phyloP scores from a whole-genome alignment of 257 asterid genomes.

The Schizonepeta tenuifolia region DNA sequence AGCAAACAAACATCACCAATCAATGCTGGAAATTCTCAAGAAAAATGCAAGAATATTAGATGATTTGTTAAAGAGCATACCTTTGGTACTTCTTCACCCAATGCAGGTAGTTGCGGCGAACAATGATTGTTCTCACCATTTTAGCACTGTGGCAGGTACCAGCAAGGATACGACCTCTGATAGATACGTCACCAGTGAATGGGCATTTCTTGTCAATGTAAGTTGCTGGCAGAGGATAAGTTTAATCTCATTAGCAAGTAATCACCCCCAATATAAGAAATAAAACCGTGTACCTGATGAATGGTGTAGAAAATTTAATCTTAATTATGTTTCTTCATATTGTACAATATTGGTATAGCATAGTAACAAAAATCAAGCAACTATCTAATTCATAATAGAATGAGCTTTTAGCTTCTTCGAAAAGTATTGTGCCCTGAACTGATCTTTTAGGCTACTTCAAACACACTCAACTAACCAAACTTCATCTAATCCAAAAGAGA shows the following conservation, averaged over 20 bases:
- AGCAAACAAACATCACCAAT: neutral
- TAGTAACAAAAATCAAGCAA: neutral
- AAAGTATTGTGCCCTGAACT: neutral
- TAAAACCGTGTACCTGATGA: neutral
- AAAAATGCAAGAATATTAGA: neutral
- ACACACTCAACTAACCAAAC: slow-evolving; percentile 2
- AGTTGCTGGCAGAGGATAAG: slow-evolving; percentile 22
- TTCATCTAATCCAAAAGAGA: neutral
- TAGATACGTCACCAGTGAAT: slow-evolving; percentile 43
- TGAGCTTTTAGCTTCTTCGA: neutral
- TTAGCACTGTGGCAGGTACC: slow-evolving; percentile 58
- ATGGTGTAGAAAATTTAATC: neutral
- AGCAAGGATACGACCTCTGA: slow-evolving; percentile 48
- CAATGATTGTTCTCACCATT: slow-evolving; percentile 58
- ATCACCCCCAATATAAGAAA: neutral
- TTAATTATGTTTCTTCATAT: neutral
- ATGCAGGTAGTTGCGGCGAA: slow-evolving; percentile 50
- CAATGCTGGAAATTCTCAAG: neutral
- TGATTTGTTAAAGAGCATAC: neutral
- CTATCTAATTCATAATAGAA: neutral
- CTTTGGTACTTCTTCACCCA: slow-evolving; percentile 59
- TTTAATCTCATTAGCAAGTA: neutral
- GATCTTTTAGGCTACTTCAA: neutral
- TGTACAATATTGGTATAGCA: neutral
- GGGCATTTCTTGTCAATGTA: slow-evolving; percentile 51